A percentile compares a stretch with the other conserved stretches of the same genome.
phyloP scores from a whole-genome alignment of 1,284 basidiomycete species.

The Cutaneotrichosporon daszewskae region DNA sequence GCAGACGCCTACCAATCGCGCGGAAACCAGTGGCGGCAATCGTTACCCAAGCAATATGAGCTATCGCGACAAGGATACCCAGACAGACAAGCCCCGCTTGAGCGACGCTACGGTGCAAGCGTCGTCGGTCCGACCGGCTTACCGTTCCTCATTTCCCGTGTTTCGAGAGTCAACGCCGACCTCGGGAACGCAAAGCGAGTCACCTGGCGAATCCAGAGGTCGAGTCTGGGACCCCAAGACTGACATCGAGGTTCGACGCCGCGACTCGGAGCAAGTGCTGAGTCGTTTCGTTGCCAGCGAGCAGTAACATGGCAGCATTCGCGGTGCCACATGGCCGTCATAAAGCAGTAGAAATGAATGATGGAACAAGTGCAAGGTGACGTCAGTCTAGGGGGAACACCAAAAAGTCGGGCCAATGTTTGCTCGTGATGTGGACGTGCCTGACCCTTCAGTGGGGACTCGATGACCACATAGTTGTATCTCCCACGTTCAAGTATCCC shows the following conservation, averaged over 20 bases:
- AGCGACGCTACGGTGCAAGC: conserved; percentile 35
- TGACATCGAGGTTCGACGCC: conserved; percentile 51
- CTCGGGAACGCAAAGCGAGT: too few species aligned
- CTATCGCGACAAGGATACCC: conserved; percentile 32
- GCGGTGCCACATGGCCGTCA: too few species aligned
- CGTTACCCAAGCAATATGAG: too few species aligned
- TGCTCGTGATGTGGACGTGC: too few species aligned
- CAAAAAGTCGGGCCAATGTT: too few species aligned
- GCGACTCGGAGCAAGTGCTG: conserved; percentile 72
- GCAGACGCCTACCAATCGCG: not conserved
- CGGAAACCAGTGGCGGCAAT: conserved; percentile 1
- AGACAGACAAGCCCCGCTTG: conserved; percentile 27
- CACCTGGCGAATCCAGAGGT: conserved; percentile 2
- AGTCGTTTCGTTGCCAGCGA: conserved; percentile 62
- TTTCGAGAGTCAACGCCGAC: not conserved
- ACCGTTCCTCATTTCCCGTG: not conserved
- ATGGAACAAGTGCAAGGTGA: not conserved
- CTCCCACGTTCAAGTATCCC: not conserved
- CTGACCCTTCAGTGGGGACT: not conserved
- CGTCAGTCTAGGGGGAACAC: too few species aligned
- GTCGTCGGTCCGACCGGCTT: not conserved
- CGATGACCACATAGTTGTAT: not conserved
- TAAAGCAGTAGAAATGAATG: not conserved
- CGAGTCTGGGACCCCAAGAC: conserved; percentile 36
- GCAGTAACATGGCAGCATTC: too few species aligned